Percentiles rank a stretch among this genome's conserved stretches.
These are phyloP conservation scores for Marasmius tenuissimus DNA, from an alignment of 1,284 basidiomycete genomes.

Conservation along the genomic window DNA sequence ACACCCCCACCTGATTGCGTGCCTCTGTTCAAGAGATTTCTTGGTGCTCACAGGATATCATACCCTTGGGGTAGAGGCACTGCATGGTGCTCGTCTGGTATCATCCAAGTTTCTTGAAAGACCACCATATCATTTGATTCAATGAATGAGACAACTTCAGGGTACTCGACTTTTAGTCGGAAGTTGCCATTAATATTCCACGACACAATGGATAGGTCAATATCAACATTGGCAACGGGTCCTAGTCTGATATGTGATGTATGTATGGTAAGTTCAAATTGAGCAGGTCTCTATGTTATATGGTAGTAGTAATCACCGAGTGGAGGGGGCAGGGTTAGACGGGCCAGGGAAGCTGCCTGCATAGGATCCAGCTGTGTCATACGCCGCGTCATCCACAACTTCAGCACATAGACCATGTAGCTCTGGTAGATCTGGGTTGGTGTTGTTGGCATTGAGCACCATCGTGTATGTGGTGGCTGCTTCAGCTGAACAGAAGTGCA, in stretches of 20 bases:
- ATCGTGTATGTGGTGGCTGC: neutral
- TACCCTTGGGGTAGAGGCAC: neutral
- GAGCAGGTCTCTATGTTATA: too few relatives aligned
- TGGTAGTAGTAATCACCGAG: too few relatives aligned
- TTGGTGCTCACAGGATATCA: neutral
- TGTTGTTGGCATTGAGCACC: neutral
- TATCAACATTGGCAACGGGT: too few relatives aligned
- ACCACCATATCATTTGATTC: neutral
- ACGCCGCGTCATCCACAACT: neutral
- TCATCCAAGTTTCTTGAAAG: neutral
- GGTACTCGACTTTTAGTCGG: too few relatives aligned
- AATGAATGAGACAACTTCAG: neutral
- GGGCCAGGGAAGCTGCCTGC: too few relatives aligned
- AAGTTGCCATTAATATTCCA: too few relatives aligned
- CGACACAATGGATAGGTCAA: too few relatives aligned
- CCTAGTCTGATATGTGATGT: too few relatives aligned
- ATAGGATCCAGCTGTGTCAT: too few relatives aligned
- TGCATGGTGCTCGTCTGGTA: neutral
- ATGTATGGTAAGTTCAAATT: too few relatives aligned
- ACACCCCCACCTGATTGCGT: neutral
- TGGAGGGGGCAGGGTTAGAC: too few relatives aligned
- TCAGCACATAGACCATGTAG: neutral
- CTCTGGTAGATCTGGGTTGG: neutral
- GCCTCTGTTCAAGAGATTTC: neutral
- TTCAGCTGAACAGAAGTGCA: neutral